Evolutionary conservation across 2,329 filamentous ascomycete species (phyloP).

Genomic region (Penicillium sp.): DNA sequence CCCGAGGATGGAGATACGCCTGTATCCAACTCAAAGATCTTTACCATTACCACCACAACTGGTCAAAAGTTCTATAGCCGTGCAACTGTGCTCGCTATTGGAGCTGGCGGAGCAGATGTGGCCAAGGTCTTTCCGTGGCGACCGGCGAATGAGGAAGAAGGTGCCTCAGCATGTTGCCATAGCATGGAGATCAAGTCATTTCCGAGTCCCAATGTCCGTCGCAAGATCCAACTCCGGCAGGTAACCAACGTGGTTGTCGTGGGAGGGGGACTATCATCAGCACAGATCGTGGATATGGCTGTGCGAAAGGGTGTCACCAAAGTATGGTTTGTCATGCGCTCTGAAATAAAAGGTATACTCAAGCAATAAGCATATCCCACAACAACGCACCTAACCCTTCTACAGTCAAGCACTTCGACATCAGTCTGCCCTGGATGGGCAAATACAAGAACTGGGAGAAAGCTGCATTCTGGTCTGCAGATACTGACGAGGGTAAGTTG

Average conservation of each 20-base stretch:
- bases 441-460: slow-evolving; percentile 77
- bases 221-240: slow-evolving; percentile 49
- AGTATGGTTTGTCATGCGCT: slow-evolving; percentile 67
- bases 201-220: slow-evolving; percentile 50
- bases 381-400: slow-evolving; percentile 4
- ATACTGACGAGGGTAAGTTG: slow-evolving; percentile 56
- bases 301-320: slow-evolving; percentile 61
- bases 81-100: slow-evolving; percentile 65
- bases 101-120: slow-evolving; percentile 62
- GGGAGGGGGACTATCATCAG: slow-evolving; percentile 71
- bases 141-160: slow-evolving; percentile 38
- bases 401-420: slow-evolving; percentile 69
- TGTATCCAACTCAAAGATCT: slow-evolving; percentile 52
- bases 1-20: slow-evolving; percentile 38
- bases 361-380: not conserved
- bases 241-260: slow-evolving; percentile 65
- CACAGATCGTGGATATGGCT: slow-evolving; percentile 65
- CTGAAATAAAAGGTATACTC: slow-evolving; percentile 43
- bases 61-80: slow-evolving; percentile 53
- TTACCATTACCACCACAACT: slow-evolving; percentile 59
- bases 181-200: slow-evolving; percentile 60
- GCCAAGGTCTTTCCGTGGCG: slow-evolving; percentile 49
- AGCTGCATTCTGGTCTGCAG: slow-evolving; percentile 70
- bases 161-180: slow-evolving; percentile 53
- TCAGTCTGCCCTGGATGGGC: slow-evolving; percentile 72